Evolutionary conservation across 73 alveolate genomes (phyloP).

Genomic region (Paramecium primaurelia): DNA sequence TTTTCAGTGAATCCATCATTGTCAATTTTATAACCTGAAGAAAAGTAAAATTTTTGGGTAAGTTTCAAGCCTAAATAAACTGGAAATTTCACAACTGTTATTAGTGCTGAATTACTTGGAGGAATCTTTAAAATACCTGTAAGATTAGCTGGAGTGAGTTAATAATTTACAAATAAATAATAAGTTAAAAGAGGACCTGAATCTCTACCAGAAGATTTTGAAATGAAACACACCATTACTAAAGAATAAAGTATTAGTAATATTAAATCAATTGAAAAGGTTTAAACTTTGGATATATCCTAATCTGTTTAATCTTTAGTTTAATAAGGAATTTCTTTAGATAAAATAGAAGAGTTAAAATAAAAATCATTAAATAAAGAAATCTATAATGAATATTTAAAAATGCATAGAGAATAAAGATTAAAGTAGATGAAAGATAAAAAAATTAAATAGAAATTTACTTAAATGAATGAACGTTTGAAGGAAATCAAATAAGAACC

Average conservation of each 20-base stretch:
- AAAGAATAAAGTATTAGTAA: not conserved
- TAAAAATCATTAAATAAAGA: slow-evolving; percentile 46
- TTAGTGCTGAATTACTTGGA: slow-evolving; percentile 80
- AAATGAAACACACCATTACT: not conserved
- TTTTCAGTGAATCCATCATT: slow-evolving; percentile 88
- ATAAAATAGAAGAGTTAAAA: slow-evolving; percentile 72
- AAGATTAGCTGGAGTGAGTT: slow-evolving; percentile 83
- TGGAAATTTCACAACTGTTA: slow-evolving; percentile 83
- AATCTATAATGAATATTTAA: slow-evolving; percentile 73
- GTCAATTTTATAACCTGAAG: slow-evolving; percentile 87
- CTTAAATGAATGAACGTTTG: slow-evolving; percentile 66
- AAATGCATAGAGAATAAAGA: slow-evolving; percentile 63
- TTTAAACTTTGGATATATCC: slow-evolving; percentile 27
- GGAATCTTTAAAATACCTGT: slow-evolving; percentile 91
- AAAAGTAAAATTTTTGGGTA: slow-evolving; percentile 84
- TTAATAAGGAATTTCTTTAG: slow-evolving; percentile 47
- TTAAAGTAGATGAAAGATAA: slow-evolving; percentile 68
- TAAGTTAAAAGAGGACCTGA: slow-evolving; percentile 80
- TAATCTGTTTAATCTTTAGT: slow-evolving; percentile 12
- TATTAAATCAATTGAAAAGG: slow-evolving; percentile 30
- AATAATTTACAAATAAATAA: slow-evolving; percentile 68
- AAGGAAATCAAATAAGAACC: slow-evolving; percentile 80
- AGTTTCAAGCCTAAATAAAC: slow-evolving; percentile 94
- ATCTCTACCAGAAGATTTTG: slow-evolving; percentile 79
- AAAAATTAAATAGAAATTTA: slow-evolving; percentile 66